Conservation (phyloP, 2,329 filamentous ascomycete genomes). For the Thielaviopsis populi region DNA sequence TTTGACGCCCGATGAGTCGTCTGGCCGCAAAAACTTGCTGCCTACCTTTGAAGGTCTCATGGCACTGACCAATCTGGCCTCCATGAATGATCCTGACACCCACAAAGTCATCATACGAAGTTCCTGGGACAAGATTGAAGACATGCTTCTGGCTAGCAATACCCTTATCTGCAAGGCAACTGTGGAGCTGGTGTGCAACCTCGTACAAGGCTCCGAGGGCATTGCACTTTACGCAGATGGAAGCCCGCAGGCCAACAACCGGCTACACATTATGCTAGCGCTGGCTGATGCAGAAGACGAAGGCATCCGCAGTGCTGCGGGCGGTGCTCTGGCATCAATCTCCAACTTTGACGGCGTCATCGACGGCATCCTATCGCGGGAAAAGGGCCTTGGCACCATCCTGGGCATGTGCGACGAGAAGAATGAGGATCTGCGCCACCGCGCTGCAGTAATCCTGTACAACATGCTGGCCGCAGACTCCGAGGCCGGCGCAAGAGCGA, state of each 20-base stretch:
- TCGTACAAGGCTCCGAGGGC: slow-evolving; percentile 55
- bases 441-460: slow-evolving; percentile 60
- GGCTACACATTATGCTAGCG: slow-evolving; percentile 72
- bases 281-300: slow-evolving; percentile 74
- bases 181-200: slow-evolving; percentile 81
- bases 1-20: slow-evolving; percentile 47
- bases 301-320: slow-evolving; percentile 66
- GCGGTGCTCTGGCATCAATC: slow-evolving; percentile 74
- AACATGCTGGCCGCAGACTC: slow-evolving; percentile 58
- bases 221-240: slow-evolving; percentile 55
- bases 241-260: slow-evolving; percentile 50
- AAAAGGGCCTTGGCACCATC: slow-evolving; percentile 61
- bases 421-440: slow-evolving; percentile 49
- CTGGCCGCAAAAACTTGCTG: slow-evolving; percentile 59
- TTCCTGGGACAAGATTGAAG: slow-evolving; percentile 65
- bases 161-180: slow-evolving; percentile 63
- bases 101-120: slow-evolving; percentile 55
- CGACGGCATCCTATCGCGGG: slow-evolving; percentile 51
- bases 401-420: slow-evolving; percentile 65
- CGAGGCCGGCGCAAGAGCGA: slow-evolving; percentile 45
- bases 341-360: slow-evolving; percentile 66
- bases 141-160: slow-evolving; percentile 66
- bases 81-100: slow-evolving; percentile 51
- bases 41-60: slow-evolving; percentile 83
- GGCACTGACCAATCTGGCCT: slow-evolving; percentile 86